Evolutionary conservation across 2,329 filamentous ascomycete genomes (phyloP), one percentile per base, ranked within the genome.

Genomic region (Fusarium circinatum): DNA sequence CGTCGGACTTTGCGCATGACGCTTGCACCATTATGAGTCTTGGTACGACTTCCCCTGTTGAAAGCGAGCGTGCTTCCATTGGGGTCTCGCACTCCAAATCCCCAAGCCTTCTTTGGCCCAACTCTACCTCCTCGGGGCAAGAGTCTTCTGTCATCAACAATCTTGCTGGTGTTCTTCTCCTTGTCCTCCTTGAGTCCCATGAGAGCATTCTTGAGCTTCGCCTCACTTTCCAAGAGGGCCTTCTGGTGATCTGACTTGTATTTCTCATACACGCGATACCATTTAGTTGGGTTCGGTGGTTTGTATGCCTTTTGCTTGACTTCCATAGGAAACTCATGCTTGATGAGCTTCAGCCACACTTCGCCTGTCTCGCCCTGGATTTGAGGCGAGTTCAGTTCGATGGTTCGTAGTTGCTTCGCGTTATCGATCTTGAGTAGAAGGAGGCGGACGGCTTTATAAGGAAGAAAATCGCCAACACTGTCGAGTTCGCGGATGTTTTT

Each of bases 301-400:
- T 89, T 85, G 75, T 91, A 89, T 32, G 89, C 88, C 79, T 92
- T 90, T 51, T 85, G 84, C 47, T 91, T 86, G 72, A 84, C 83
- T 81, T 90, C 92, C 63, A 89, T 84, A 5, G 91, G 90, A 70
- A 98, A 93, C 77, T 98, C 91, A 54, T 91, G 89, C 58, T 89
- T 88, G 81, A 98, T 96, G 78, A 98, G 89, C 34, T 89, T 88
- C 47, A 90, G 83, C 96, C 96, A 98, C 70, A 96, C 85, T 76
- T 95, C 92, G 26, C 85, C 87, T 44, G 91, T 91, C 63, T 93
- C 86, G 42, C 90, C 90, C 69, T 89, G 86, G 58, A 98, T 87
- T 73, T 97, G 94, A 1, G 94, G 93, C 10, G 92, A 95, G 78
- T 91, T 90, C 57, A 87, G 70, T 83, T 98, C 95, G 66, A 98